Evolutionary conservation across 176 grass and related monocot species (phyloP).

Genomic region (Phyllostachys edulis): DNA sequence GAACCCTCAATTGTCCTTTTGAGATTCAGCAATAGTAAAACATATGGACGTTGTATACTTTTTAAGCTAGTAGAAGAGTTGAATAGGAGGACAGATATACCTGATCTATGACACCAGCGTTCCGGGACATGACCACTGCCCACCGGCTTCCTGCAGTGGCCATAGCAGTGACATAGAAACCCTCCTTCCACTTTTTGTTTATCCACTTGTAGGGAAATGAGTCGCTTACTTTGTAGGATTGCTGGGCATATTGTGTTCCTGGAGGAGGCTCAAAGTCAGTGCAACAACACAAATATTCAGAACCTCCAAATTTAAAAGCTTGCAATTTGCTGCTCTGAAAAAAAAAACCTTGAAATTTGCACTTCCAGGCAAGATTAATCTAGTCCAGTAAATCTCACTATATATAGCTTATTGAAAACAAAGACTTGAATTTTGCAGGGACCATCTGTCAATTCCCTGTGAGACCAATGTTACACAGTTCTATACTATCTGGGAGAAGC

Average conservation of each 20-base stretch:
- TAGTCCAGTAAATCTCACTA: background rate
- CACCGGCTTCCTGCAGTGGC: slow-evolving; percentile 81
- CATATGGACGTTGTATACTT: background rate
- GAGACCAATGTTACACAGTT: background rate
- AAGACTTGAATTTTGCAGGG: background rate
- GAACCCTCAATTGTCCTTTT: background rate
- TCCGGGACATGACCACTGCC: slow-evolving; percentile 89
- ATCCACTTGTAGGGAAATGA: slow-evolving; percentile 98
- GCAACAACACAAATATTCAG: slow-evolving; percentile 19
- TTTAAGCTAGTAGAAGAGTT: background rate
- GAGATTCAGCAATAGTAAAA: slow-evolving; percentile 10
- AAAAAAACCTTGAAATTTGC: background rate
- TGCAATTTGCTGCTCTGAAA: background rate
- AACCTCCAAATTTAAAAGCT: background rate
- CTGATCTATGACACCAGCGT: slow-evolving; percentile 87
- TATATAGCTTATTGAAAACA: background rate
- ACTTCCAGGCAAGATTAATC: background rate
- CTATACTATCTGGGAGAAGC: background rate
- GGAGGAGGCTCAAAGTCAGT: slow-evolving; percentile 39
- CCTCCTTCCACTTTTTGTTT: slow-evolving; percentile 98
- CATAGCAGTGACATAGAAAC: slow-evolving; percentile 88
- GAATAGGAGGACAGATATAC: slow-evolving; percentile 26
- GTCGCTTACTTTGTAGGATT: slow-evolving; percentile 94
- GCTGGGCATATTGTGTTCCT: slow-evolving; percentile 89
- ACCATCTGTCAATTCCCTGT: background rate